A percentile compares a stretch with the other conserved stretches of the same genome.
phyloP scores from a whole-genome alignment of 495 filamentous ascomycete genomes.

The Halenospora varia region DNA sequence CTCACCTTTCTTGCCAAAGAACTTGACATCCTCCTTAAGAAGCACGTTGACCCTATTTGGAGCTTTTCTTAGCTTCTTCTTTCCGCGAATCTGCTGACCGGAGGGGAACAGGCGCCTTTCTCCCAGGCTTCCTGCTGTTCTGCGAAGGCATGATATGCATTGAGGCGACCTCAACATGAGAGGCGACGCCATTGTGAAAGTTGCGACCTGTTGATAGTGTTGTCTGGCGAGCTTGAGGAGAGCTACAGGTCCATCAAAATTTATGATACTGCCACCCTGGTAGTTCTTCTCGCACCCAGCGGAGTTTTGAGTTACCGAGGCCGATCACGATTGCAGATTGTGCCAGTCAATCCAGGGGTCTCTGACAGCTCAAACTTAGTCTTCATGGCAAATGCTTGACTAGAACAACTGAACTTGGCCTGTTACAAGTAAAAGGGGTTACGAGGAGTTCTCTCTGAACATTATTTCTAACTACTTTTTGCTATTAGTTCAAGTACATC shows the following conservation, averaged over 20 bases:
- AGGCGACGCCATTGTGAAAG: constrained; percentile 21
- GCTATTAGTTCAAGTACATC: too few relatives aligned
- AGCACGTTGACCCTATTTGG: constrained; percentile 44
- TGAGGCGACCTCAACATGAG: constrained; percentile 20
- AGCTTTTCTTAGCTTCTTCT: constrained; percentile 47
- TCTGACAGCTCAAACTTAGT: not conserved
- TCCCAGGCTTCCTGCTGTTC: constrained; percentile 11
- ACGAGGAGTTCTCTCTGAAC: too few relatives aligned
- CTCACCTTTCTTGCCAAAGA: constrained; percentile 49
- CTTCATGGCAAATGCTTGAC: not conserved
- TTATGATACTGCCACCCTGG: not conserved
- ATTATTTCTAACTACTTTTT: too few relatives aligned
- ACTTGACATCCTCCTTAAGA: constrained; percentile 46
- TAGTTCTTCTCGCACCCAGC: too few relatives aligned
- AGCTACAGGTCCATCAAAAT: not conserved
- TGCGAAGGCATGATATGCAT: constrained; percentile 26
- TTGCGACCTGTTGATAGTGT: not conserved
- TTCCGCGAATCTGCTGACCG: constrained; percentile 45
- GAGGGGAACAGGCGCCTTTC: constrained; percentile 1
- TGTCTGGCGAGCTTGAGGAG: not conserved
- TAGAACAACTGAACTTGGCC: too few relatives aligned
- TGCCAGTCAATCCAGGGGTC: not conserved
- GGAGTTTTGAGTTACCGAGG: not conserved
- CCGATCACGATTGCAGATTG: not conserved
- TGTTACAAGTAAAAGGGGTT: too few relatives aligned